Conservation (phyloP, 177 flowering plant species). For the Tripterygium wilfordii region DNA sequence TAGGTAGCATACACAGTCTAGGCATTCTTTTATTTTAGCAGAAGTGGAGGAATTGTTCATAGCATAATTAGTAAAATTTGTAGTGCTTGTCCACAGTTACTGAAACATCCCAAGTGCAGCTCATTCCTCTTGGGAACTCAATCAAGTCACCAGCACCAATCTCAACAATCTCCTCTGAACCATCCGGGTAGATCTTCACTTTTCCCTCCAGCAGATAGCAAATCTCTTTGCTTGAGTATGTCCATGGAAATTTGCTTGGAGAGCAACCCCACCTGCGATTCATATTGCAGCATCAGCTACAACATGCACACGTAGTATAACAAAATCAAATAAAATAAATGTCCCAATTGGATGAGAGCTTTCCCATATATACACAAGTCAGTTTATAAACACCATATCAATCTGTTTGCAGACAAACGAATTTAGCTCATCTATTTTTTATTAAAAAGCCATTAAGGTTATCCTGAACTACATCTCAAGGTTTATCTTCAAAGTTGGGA, state of each 20-base stretch:
- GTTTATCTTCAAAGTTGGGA: not conserved
- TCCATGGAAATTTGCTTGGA: constrained; percentile 95
- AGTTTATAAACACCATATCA: not conserved
- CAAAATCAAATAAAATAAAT: not conserved
- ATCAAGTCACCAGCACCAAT: constrained; percentile 89
- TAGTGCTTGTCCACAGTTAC: constrained; percentile 89
- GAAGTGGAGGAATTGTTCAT: too few relatives aligned
- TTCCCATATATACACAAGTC: not conserved
- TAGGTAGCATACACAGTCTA: too few relatives aligned
- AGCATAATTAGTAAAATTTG: constrained; percentile 53
- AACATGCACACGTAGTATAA: not conserved
- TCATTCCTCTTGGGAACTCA: constrained; percentile 86
- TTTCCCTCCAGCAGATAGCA: constrained; percentile 82
- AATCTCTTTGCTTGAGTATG: constrained; percentile 63
- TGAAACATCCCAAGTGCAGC: constrained; percentile 92
- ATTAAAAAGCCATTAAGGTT: not conserved
- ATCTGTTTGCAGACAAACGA: not conserved
- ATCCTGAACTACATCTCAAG: not conserved
- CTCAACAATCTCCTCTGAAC: constrained; percentile 64
- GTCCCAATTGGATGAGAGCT: not conserved
- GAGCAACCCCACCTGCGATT: constrained; percentile 80
- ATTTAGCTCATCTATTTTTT: not conserved
- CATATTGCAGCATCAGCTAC: not conserved
- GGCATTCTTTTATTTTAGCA: too few relatives aligned
- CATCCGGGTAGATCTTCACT: constrained; percentile 80